phyloP scores from a whole-genome alignment of 2,329 filamentous ascomycete species.

The Clarireedia sp. region DNA sequence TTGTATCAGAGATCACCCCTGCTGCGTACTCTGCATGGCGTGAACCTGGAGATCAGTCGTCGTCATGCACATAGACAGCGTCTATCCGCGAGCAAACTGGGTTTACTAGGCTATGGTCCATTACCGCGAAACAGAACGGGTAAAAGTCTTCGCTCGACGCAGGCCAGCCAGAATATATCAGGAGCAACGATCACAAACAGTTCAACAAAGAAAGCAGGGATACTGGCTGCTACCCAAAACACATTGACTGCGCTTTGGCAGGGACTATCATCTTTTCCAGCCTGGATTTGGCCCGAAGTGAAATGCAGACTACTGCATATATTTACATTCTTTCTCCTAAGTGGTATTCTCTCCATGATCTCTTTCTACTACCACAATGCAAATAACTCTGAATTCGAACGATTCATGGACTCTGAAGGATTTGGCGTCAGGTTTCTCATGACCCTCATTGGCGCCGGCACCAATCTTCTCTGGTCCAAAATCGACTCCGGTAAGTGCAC shows the following conservation, averaged over 20 bases:
- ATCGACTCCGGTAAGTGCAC: conserved; percentile 32
- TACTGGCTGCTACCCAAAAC: no score
- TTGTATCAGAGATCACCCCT: neutral
- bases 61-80: neutral
- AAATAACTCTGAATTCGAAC: conserved; percentile 32
- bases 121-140: no score
- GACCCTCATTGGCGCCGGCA: conserved; percentile 32
- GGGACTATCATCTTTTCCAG: neutral
- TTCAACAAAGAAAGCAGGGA: no score
- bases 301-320: neutral
- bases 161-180: no score
- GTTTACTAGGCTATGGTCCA: no score
- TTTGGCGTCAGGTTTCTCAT: conserved; percentile 37
- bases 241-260: no score
- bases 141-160: no score
- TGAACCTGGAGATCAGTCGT: neutral
- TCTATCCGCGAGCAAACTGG: no score
- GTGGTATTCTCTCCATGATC: neutral
- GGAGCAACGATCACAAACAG: no score
- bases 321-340: neutral
- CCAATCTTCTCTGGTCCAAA: conserved; percentile 35
- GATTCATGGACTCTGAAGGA: conserved; percentile 33
- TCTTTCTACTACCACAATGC: neutral
- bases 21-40: neutral
- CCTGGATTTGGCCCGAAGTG: neutral